Evolutionary conservation across 169 alveolate genomes (phyloP), one percentile per base, ranked within the genome.

Genomic region (Miamiensis avidus): DNA sequence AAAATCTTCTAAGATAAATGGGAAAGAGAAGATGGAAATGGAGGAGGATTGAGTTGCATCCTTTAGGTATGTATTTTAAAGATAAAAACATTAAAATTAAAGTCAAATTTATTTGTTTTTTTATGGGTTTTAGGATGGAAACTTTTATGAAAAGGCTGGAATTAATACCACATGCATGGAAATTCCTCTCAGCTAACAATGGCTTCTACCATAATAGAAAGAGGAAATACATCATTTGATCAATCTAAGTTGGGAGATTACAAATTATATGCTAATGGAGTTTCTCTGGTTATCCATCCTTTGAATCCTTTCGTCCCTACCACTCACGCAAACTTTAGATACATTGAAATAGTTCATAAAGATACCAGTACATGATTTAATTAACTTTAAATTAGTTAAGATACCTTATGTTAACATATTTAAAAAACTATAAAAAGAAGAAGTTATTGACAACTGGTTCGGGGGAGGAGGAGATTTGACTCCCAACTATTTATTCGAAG

Each of bases 401-500:
- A 15, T 15, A 15, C 6, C n/a, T 73, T 73, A 73, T 73, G 15
- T 73, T 73, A 73, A 73, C 1, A 73, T 15, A 73, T 73, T 15
- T 15, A 73, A n/a, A 73, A 15, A 15, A 15, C 6, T 73, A 34
- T 65, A 74, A 75, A 64, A 69, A 49, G 91, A 87, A 4, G 86
- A 85, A 34, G 78, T 93, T 29, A 76, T 89, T 31, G 96, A 89
- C 74, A 95, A 95, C 91, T 97, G 99, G 99, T 97, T 95, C 83
- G 99, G 98, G 28, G 99, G 99, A 0, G 99, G 99, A 33, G 84
- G 96, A 34, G 99, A 97, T 82, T 91, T 97, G 74, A 95, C 98
- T 49, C 99, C 99, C 25, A 89, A 94, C 28, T 97, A 95, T 82
- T 86, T 95, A 32, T 93, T 93, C 82, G 92, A 85, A 78, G 98